Evolutionary conservation across 2,329 filamentous ascomycete genomes (phyloP).

Genomic region (Colletotrichum aenigma): DNA sequence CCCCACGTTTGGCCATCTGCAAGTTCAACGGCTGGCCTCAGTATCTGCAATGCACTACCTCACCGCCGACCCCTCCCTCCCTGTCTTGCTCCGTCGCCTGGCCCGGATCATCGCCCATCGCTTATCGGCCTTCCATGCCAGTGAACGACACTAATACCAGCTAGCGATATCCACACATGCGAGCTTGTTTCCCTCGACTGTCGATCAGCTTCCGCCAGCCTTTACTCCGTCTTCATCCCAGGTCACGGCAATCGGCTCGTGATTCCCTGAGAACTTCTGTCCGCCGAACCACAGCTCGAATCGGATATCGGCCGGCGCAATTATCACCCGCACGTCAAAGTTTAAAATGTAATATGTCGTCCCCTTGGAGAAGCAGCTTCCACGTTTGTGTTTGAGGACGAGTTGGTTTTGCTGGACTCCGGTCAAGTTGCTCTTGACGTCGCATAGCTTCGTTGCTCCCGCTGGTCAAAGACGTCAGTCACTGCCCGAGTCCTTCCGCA

Average conservation of each 20-base stretch:
- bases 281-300: constrained; percentile 50
- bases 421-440: constrained; percentile 43
- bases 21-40: neutral
- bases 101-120: neutral
- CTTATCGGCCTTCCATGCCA: neutral
- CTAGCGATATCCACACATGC: neutral
- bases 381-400: constrained; percentile 37
- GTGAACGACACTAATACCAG: neutral
- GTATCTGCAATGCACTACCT: neutral
- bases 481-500: too few relatives aligned
- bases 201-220: neutral
- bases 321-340: constrained; percentile 58
- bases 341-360: constrained; percentile 42
- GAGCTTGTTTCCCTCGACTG: neutral
- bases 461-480: constrained; percentile 25
- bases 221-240: constrained; percentile 34
- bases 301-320: constrained; percentile 57
- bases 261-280: constrained; percentile 40
- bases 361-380: constrained; percentile 35
- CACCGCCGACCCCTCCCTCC: neutral
- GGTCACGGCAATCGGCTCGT: constrained; percentile 38
- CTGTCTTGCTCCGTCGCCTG: neutral
- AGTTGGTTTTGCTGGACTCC: constrained; percentile 43
- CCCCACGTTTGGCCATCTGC: neutral
- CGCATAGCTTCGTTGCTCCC: constrained; percentile 41